A percentile compares a stretch with the other conserved stretches of the same genome.
Evolutionary conservation across 2,329 filamentous ascomycete genomes (phyloP).

Genomic region (Xylaria sp.): DNA sequence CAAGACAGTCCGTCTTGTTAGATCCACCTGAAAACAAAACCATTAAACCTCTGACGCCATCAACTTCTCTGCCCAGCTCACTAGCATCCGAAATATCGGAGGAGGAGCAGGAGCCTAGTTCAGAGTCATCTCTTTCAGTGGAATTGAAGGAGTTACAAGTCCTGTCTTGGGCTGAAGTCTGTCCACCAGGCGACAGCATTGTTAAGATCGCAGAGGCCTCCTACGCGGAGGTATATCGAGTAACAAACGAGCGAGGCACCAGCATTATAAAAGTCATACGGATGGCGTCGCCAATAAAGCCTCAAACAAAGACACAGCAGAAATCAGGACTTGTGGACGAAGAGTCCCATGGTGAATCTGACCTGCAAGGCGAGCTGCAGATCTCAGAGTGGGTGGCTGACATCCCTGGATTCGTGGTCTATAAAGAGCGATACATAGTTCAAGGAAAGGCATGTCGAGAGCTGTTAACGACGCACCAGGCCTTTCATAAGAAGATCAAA

Average conservation of each 20-base stretch:
- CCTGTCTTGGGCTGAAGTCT: conserved; percentile 68
- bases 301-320: conserved; percentile 67
- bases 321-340: conserved; percentile 67
- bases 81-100: conserved; percentile 31
- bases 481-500: conserved; percentile 65
- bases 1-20: conserved; percentile 36
- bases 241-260: conserved; percentile 68
- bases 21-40: conserved; percentile 34
- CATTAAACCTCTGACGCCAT: conserved; percentile 32
- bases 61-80: conserved; percentile 15
- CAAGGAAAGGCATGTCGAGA: conserved; percentile 64
- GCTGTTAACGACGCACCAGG: conserved; percentile 69
- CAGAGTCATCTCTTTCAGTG: conserved; percentile 20
- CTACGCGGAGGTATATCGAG: conserved; percentile 73
- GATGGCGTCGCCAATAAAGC: conserved; percentile 66
- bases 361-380: conserved; percentile 68
- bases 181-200: conserved; percentile 63
- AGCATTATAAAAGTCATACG: conserved; percentile 75
- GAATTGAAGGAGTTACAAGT: conserved; percentile 52
- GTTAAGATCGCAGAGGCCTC: conserved; percentile 75
- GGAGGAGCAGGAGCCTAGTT: conserved; percentile 1
- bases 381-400: conserved; percentile 74
- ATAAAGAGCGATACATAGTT: conserved; percentile 72
- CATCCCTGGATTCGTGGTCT: conserved; percentile 72
- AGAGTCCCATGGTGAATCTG: conserved; percentile 65